Evolutionary conservation across 192 early-diverging fungal genomes (phyloP).

Genomic region (Umbelopsis vinacea): DNA sequence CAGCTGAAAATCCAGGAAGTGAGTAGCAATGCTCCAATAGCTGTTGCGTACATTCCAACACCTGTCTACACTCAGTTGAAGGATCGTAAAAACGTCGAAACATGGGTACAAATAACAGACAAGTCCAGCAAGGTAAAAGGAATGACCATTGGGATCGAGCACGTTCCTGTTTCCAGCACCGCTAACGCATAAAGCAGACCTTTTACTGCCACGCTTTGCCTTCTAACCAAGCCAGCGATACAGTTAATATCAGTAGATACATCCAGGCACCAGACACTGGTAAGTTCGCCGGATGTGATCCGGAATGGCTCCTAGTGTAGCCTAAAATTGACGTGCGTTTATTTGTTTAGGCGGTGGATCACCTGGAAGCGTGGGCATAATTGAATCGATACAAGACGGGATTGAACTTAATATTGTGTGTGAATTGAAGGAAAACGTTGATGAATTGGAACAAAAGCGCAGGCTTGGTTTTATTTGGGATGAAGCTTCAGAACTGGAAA

Average conservation of each 20-base stretch:
- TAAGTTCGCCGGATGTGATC: not conserved
- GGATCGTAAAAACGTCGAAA: not conserved
- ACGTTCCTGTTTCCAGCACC: not conserved
- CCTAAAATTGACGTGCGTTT: not conserved
- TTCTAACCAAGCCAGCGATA: not conserved
- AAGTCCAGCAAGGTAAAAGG: not conserved
- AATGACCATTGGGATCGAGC: not conserved
- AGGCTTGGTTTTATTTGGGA: not conserved
- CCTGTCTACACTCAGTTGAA: not conserved
- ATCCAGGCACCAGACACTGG: not conserved
- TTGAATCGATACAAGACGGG: not conserved
- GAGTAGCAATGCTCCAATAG: constrained; percentile 10
- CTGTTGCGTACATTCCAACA: not conserved
- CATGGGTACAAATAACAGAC: constrained; percentile 3
- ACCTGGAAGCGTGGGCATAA: not conserved
- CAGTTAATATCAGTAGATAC: not conserved
- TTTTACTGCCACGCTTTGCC: constrained; percentile 3
- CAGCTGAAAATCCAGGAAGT: constrained; percentile 10
- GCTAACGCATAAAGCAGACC: not conserved
- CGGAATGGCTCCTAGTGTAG: not conserved
- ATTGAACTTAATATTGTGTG: not conserved
- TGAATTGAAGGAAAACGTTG: not conserved
- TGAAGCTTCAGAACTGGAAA: not conserved
- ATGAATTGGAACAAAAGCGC: constrained; percentile 17
- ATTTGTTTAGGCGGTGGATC: not conserved